Percentiles rank a stretch among this genome's conserved stretches.
phyloP scores from a whole-genome alignment of 768 basidiomycete genomes.

The Tulasnella sp. region DNA sequence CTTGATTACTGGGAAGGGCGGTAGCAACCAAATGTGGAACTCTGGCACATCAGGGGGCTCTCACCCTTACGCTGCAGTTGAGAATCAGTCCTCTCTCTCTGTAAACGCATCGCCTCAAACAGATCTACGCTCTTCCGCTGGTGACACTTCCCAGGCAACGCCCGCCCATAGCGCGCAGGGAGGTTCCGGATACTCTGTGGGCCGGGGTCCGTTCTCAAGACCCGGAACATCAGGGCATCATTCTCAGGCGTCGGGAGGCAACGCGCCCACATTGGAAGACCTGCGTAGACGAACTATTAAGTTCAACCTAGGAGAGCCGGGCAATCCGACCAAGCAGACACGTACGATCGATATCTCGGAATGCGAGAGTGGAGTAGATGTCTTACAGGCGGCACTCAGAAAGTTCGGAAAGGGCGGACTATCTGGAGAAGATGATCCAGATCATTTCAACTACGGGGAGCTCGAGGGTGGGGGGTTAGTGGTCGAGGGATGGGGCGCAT shows the following conservation, averaged over 20 bases:
- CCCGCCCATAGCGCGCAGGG: too few species aligned
- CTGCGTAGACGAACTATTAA: constrained; percentile 78
- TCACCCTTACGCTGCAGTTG: too few species aligned
- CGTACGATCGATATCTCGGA: constrained; percentile 72
- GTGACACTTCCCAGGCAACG: too few species aligned
- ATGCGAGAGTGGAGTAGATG: constrained; percentile 71
- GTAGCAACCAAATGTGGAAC: not conserved
- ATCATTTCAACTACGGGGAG: constrained; percentile 50
- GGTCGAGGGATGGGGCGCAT: constrained; percentile 87
- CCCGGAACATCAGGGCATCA: constrained; percentile 36
- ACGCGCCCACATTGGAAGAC: constrained; percentile 57
- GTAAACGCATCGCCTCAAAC: too few species aligned
- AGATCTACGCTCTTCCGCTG: too few species aligned
- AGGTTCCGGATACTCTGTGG: constrained; percentile 39
- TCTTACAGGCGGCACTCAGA: constrained; percentile 78
- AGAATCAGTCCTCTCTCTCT: too few species aligned
- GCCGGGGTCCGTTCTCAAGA: constrained; percentile 46
- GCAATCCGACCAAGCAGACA: constrained; percentile 37
- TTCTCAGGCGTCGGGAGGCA: constrained; percentile 8
- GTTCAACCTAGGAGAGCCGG: constrained; percentile 76
- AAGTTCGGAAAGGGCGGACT: constrained; percentile 62
- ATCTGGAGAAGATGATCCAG: constrained; percentile 27
- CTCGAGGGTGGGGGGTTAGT: constrained; percentile 64
- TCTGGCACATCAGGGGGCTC: too few species aligned
- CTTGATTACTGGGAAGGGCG: constrained; percentile 10